Base-by-base conservation (phyloP, 768 basidiomycete genomes). In the Zangia roseola region DNA sequence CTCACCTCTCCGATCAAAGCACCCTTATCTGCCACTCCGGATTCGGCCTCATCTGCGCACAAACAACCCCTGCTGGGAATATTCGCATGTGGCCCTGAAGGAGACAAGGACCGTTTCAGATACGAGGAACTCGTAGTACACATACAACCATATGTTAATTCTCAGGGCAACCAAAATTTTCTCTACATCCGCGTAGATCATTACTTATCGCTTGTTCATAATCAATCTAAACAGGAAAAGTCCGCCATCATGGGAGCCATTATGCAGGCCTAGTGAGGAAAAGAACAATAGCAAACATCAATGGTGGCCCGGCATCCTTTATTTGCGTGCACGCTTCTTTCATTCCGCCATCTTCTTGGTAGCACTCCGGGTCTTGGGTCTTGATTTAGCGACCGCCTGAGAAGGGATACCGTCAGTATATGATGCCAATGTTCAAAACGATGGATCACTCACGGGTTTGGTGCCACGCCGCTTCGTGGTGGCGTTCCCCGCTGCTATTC, bases 1-100 rank as follows among this genome's bases (percentile, higher is more conserved):
- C 49, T 14, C 52, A 61, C 53, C 40, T 59, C 44, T 40, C 62
- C 61, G 60, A 64, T 63, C 59, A 60, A 28, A 38, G 24, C 16
- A n/a, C 19, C 12, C 45, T 55, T 60, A 49, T 60, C 58, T 35
- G 14, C 26, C 35, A 17, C 43, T 21, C 43, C 49, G 20, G 9
- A 38, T 49, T 30, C 19, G 41, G 55, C 9, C 31, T 14, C 21
- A 16, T 34, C 21, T 17, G 28, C 33, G 17, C 23, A 35, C 49
- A 42, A 44, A 43, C 35, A 19, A 37, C 52, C 21, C 16, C 16
- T n/a, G n/a, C n/a, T n/a, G n/a, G n/a, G n/a, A n/a, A n/a, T n/a
- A n/a, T n/a, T n/a, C n/a, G n/a, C n/a, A n/a, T 23, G 14, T 13
- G 2, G 26, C 31, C 31, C 28, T 12, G 28, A 5, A 28, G 28